Evolutionary conservation across 495 filamentous ascomycete genomes (phyloP), one percentile per base, ranked within the genome.

Genomic region (Neurospora discreta): DNA sequence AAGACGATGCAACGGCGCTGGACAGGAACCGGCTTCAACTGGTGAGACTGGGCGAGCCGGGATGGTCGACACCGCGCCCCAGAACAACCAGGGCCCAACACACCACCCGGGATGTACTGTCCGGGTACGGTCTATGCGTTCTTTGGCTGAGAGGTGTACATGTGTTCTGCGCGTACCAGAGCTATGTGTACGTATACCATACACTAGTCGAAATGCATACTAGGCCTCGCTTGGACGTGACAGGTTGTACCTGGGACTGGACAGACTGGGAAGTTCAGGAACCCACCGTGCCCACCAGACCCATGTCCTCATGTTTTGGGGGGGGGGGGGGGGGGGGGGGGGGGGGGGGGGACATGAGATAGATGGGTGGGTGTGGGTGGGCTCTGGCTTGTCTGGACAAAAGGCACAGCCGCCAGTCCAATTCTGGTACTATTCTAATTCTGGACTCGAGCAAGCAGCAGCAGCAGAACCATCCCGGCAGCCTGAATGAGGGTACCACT

Each of bases 241-340:
- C 82, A 82, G 77, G 83, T 82, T 42, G 40, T 42, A 77, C 75
- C 74, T 73, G 70, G 73, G 67, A 65, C 46, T 38, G 71, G 71
- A 69, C 65, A 73, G 52, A 41, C 41, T 71, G 72, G 74, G 73
- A 65, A 65, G 52, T 43, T 71, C 74, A 78, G 75, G 79, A 75
- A 75, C 73, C 75, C 73, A 80, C 75, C 71, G 74, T 68, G 67
- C 40, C 73, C 9, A 60, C 52, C 68, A 39, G 20, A 67, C 75
- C 79, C 78, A 75, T 81, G 80, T 77, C 82, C 77, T 76, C 75
- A 80, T 82, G 79, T 84, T 82, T 85, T 82, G 82, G 82, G 82
- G 80, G 30, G 44, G 44, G 23, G 44, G 20, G 26, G 11, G 20
- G 11, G 76, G 30, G 44, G 44, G 23, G 44, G 20, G 26, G 11